phyloP scores from a whole-genome alignment of 768 basidiomycete genomes.

The Podaxis sp. region DNA sequence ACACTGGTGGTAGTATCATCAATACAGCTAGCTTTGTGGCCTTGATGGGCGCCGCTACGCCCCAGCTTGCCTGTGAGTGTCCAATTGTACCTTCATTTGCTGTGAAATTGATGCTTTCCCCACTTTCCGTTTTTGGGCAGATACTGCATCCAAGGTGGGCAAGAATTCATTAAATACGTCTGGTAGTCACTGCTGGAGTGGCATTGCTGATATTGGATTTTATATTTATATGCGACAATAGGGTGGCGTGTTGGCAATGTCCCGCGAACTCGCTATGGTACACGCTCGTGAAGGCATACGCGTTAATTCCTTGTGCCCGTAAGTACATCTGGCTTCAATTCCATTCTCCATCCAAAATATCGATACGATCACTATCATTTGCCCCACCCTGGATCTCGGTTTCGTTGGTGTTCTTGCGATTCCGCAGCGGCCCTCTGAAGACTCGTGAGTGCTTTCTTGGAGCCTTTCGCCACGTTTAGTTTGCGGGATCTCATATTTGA shows the following conservation, averaged over 20 bases:
- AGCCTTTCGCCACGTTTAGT: background rate
- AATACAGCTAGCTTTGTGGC: conserved; percentile 99
- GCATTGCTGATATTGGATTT: background rate
- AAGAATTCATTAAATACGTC: background rate
- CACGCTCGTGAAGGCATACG: conserved; percentile 98
- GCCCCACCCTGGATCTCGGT: conserved; percentile 8
- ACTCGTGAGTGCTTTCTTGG: conserved; percentile 63
- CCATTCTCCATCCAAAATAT: background rate
- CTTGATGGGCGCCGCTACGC: conserved; percentile 92
- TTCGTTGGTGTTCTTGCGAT: conserved; percentile 13
- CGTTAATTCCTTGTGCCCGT: conserved; percentile 96
- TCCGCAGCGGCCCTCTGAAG: conserved; percentile 82
- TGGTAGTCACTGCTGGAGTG: background rate
- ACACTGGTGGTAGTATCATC: conserved; percentile 88
- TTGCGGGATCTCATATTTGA: conserved; percentile 6
- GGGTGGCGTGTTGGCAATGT: conserved; percentile 99
- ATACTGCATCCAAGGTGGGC: conserved; percentile 89
- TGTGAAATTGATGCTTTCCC: conserved; percentile 16
- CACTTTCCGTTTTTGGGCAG: conserved; percentile 36
- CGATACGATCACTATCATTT: background rate
- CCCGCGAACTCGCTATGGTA: conserved; percentile 95
- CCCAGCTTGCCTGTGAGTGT: conserved; percentile 90
- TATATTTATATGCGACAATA: conserved; percentile 25
- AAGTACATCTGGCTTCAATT: conserved; percentile 31
- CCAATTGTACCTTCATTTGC: background rate